Conservation (phyloP, 2,329 filamentous ascomycete species). For the Colletotrichum sp. region DNA sequence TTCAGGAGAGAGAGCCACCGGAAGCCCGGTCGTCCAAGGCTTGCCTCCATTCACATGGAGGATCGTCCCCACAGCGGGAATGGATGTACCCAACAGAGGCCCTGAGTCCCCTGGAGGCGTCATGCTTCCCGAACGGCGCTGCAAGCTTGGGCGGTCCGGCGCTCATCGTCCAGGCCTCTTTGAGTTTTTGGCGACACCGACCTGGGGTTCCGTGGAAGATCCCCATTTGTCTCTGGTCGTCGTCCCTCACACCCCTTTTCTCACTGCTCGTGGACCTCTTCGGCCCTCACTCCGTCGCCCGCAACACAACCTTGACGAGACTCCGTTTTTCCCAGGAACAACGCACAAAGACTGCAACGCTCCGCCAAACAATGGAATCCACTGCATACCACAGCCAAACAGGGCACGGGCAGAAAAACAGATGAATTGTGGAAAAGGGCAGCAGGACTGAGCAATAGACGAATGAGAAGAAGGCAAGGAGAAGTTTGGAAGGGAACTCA, state of each 20-base stretch:
- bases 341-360: background rate
- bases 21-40: background rate
- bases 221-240: background rate
- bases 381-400: background rate
- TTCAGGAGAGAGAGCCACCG: background rate
- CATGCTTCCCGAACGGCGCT: constrained; percentile 15
- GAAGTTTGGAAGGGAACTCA: background rate
- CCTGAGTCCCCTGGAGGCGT: constrained; percentile 4
- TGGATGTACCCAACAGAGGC: background rate
- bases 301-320: background rate
- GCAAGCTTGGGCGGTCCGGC: constrained; percentile 5
- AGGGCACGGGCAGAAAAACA: background rate
- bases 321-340: constrained; percentile 1
- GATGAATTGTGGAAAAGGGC: background rate
- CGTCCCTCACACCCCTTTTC: background rate
- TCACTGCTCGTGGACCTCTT: background rate
- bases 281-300: background rate
- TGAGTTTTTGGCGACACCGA: background rate
- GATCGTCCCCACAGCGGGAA: background rate
- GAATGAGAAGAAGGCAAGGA: background rate
- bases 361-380: background rate
- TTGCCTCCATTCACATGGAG: background rate
- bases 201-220: background rate
- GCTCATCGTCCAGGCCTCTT: background rate
- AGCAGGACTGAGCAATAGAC: background rate